phyloP scores from a whole-genome alignment of 257 asterid species.

The Solanum rostratum region DNA sequence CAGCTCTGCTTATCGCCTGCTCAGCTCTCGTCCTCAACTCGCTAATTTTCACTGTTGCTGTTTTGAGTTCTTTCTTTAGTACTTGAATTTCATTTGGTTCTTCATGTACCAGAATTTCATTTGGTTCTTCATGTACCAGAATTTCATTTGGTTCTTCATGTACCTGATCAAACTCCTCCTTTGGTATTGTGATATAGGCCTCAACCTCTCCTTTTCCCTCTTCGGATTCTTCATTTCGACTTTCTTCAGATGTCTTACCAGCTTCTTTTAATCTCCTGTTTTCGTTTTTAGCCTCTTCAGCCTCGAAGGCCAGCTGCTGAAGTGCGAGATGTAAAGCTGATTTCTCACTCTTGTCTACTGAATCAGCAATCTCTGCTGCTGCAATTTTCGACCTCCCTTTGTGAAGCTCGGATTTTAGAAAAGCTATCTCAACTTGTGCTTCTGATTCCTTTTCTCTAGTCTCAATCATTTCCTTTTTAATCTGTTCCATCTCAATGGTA shows the following conservation, averaged over 20 bases:
- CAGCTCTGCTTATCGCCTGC: conserved; percentile 77
- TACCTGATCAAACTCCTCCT: conserved; percentile 2
- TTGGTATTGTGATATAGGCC: conserved; percentile 2
- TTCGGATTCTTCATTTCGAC: neutral
- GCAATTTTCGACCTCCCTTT: conserved; percentile 31
- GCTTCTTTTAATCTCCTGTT: conserved; percentile 19
- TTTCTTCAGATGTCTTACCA: conserved; percentile 4
- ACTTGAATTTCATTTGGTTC: conserved; percentile 8
- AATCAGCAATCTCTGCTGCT: conserved; percentile 39
- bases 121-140: conserved; percentile 5
- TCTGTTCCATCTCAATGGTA: conserved; percentile 21
- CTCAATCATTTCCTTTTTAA: conserved; percentile 4
- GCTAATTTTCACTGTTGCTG: conserved; percentile 20
- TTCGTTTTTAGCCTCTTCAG: conserved; percentile 33
- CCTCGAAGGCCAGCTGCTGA: conserved; percentile 43
- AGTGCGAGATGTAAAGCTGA: conserved; percentile 28
- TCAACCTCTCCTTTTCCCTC: neutral
- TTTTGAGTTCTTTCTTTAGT: conserved; percentile 34
- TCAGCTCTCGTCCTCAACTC: conserved; percentile 64
- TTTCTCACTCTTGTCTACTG: conserved; percentile 33
- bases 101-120: conserved; percentile 5
- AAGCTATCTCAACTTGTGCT: conserved; percentile 32
- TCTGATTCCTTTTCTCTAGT: conserved; percentile 25
- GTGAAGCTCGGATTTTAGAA: conserved; percentile 41
- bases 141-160: conserved; percentile 5